Conservation (phyloP, 2,329 filamentous ascomycete species). For the Microsporum ferrugineum region DNA sequence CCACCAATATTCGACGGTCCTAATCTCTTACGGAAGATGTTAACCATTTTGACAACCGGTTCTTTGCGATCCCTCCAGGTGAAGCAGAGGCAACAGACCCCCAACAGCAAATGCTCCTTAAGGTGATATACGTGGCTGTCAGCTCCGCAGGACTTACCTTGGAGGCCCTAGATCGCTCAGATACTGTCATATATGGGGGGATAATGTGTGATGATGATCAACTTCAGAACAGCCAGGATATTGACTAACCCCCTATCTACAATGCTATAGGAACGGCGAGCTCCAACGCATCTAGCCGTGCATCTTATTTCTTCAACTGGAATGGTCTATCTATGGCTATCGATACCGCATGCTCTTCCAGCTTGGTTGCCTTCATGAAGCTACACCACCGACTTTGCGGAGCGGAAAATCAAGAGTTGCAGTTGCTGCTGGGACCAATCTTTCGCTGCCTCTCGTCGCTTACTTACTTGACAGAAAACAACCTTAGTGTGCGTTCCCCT, state of each 20-base stretch:
- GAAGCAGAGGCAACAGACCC: conserved; percentile 25
- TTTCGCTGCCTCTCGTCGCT: too few relatives aligned
- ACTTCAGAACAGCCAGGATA: too few relatives aligned
- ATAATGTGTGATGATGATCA: conserved; percentile 23
- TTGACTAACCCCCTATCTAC: too few relatives aligned
- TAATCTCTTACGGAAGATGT: conserved; percentile 18
- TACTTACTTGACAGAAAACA: conserved; percentile 11
- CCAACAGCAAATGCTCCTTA: conserved; percentile 23
- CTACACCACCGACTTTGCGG: conserved; percentile 11
- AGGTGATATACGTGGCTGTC: conserved; percentile 21
- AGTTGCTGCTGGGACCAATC: conserved; percentile 21
- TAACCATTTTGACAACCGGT: conserved; percentile 22
- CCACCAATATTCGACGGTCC: conserved; percentile 8
- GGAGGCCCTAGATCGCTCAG: conserved; percentile 20
- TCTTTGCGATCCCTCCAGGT: conserved; percentile 20
- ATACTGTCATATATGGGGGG: conserved; percentile 26
- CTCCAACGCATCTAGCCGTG: conserved; percentile 4
- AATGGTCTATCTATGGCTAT: conserved; percentile 10
- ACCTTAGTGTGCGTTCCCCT: conserved; percentile 26
- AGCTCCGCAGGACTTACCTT: conserved; percentile 19
- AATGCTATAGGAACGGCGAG: too few relatives aligned
- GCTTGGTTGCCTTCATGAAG: conserved; percentile 11
- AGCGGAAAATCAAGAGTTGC: conserved; percentile 10
- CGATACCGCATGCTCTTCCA: conserved; percentile 14
- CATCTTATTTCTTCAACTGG: conserved; percentile 12